Conservation (phyloP, 1,284 basidiomycete species). For the Ustilago esculenta region DNA sequence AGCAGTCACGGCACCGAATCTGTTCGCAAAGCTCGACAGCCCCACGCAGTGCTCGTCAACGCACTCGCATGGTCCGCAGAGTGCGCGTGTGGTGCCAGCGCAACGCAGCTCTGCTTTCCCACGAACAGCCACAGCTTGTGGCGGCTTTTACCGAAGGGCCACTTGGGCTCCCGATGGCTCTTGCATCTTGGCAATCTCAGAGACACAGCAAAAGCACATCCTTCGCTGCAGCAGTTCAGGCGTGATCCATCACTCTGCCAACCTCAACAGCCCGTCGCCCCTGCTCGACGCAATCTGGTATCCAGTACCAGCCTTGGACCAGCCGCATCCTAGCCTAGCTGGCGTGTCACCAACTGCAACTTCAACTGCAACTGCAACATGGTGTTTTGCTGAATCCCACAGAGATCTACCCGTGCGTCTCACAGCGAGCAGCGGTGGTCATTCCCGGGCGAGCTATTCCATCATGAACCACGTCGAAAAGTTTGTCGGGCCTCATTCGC, state of each 20-base stretch:
- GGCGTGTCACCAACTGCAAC: not conserved
- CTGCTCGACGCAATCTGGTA: conserved; percentile 57
- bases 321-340: too few species aligned
- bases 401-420: conserved; percentile 50
- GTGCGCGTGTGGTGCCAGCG: too few species aligned
- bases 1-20: not conserved
- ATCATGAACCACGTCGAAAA: conserved; percentile 60
- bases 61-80: too few species aligned
- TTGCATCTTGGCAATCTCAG: conserved; percentile 42
- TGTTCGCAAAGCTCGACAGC: not conserved
- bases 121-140: too few species aligned
- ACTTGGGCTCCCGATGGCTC: conserved; percentile 51
- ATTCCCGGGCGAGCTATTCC: conserved; percentile 46
- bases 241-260: not conserved
- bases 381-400: conserved; percentile 54
- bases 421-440: conserved; percentile 33
- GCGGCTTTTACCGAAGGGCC: conserved; percentile 40
- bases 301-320: conserved; percentile 28
- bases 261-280: conserved; percentile 32
- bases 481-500: conserved; percentile 49
- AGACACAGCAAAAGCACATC: conserved; percentile 45
- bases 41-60: not conserved
- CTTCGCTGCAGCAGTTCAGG: conserved; percentile 4
- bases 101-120: too few species aligned
- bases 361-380: conserved; percentile 6